Evolutionary conservation across 2,329 filamentous ascomycete species (phyloP).

Genomic region (Phoma sp.): DNA sequence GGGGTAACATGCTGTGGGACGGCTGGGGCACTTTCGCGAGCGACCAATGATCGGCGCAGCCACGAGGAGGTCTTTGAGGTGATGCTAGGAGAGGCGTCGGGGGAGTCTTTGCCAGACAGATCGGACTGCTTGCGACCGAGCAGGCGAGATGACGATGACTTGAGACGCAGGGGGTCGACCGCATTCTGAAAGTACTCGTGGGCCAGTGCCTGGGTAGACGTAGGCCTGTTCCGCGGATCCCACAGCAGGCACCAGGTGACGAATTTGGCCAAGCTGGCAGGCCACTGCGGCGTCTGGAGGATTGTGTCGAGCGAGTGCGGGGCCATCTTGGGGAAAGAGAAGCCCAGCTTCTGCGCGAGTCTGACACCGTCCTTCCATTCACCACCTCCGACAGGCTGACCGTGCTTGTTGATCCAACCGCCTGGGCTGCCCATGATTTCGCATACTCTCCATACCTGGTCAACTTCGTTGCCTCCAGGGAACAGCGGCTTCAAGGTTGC

Average conservation of each 20-base stretch:
- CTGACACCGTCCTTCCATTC: conserved; percentile 96
- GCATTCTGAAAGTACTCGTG: conserved; percentile 96
- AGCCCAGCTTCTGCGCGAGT: conserved; percentile 92
- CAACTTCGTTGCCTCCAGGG: conserved; percentile 96
- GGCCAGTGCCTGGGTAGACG: conserved; percentile 88
- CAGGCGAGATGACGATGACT: conserved; percentile 83
- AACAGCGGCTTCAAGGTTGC: conserved; percentile 96
- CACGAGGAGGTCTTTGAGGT: conserved; percentile 85
- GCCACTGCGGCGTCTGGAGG: conserved; percentile 89
- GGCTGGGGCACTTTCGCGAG: conserved; percentile 72
- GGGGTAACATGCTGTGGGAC: conserved; percentile 53
- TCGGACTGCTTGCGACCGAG: conserved; percentile 91
- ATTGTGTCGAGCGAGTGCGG: conserved; percentile 96
- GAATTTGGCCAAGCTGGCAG: conserved; percentile 83
- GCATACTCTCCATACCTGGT: conserved; percentile 98
- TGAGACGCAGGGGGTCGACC: conserved; percentile 88
- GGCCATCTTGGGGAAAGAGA: conserved; percentile 99
- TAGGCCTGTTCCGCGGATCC: conserved; percentile 92
- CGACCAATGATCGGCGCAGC: conserved; percentile 95
- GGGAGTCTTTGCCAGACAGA: conserved; percentile 66
- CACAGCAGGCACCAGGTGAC: conserved; percentile 99
- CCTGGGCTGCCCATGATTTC: conserved; percentile 99
- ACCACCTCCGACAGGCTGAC: conserved; percentile 85
- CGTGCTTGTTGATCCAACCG: conserved; percentile 95
- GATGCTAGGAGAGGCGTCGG: conserved; percentile 64